These are phyloP conservation scores for Bryoerythrophyllum caledonicum DNA, from an alignment of 225 moss, liverwort and hornwort genomes.

Conservation along the genomic window DNA sequence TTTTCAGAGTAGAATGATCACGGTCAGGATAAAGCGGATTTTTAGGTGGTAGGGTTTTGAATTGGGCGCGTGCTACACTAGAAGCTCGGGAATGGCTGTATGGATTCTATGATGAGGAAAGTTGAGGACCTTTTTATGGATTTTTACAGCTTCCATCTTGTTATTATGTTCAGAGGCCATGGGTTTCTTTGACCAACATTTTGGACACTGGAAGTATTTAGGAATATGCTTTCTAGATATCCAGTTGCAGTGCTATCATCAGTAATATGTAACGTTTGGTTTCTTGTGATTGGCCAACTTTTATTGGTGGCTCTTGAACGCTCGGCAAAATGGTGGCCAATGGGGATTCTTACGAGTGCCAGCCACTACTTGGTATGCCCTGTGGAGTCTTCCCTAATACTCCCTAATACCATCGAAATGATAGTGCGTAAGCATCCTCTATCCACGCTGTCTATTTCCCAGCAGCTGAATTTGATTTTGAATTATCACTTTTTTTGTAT, in stretches of 20 bases:
- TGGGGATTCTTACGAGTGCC: constrained; percentile 43
- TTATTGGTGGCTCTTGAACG: constrained; percentile 15
- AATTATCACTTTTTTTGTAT: too few species aligned
- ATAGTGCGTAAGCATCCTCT: too few species aligned
- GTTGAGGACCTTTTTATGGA: background rate
- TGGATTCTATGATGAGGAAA: background rate
- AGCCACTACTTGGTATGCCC: constrained; percentile 45
- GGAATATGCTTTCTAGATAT: too few species aligned
- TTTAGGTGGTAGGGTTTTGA: too few species aligned
- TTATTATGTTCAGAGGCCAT: background rate
- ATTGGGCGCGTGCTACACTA: too few species aligned
- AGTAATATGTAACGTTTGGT: too few species aligned
- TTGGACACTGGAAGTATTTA: background rate
- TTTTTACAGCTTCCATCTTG: background rate
- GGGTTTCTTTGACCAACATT: background rate
- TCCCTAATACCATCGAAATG: too few species aligned
- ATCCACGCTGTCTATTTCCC: too few species aligned
- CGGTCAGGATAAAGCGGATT: too few species aligned
- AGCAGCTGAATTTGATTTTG: background rate
- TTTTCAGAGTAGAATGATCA: too few species aligned
- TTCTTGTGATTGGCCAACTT: constrained; percentile 17
- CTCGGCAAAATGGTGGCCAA: constrained; percentile 37
- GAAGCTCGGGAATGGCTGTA: background rate
- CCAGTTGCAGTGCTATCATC: too few species aligned
- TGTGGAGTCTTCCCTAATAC: too few species aligned